Conservation (phyloP, 805 yeast genomes). For the Yarrowia osloensis region DNA sequence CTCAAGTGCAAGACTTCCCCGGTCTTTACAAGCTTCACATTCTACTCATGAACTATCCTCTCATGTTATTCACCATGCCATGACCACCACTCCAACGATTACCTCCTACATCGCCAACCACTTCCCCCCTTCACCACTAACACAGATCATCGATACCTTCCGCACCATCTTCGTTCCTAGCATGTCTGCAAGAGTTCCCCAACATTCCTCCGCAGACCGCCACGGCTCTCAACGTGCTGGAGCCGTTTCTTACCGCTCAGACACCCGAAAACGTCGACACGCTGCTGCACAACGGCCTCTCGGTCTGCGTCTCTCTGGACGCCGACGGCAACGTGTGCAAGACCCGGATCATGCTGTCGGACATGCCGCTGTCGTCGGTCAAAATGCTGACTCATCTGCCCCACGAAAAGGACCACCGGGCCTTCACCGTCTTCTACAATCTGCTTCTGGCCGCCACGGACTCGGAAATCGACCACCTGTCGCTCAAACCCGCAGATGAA, state of each 20-base stretch:
- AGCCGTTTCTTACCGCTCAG: conserved; percentile 45
- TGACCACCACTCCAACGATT: too few species aligned
- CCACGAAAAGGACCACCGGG: conserved; percentile 37
- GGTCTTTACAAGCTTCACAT: too few species aligned
- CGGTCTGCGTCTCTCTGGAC: conserved; percentile 41
- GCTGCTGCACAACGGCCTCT: conserved; percentile 43
- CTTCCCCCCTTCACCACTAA: background rate
- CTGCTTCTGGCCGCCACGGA: conserved; percentile 42
- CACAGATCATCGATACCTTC: conserved; percentile 33
- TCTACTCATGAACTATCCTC: too few species aligned
- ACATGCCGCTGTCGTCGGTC: conserved; percentile 40
- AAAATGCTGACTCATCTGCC: conserved; percentile 42
- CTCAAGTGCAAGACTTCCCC: too few species aligned
- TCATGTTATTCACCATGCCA: too few species aligned
- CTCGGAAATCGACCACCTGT: conserved; percentile 39
- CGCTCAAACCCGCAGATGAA: conserved; percentile 38
- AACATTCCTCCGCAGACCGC: conserved; percentile 42
- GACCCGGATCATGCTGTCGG: conserved; percentile 39
- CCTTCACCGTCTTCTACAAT: conserved; percentile 45
- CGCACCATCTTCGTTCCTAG: conserved; percentile 40
- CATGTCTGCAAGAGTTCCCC: conserved; percentile 43
- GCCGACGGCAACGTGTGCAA: conserved; percentile 41
- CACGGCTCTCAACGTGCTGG: conserved; percentile 43
- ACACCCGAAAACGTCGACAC: conserved; percentile 43
- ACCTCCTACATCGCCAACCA: too few species aligned